Conservation (phyloP, 345 rosid species). For the Rhodomyrtus tomentosa region DNA sequence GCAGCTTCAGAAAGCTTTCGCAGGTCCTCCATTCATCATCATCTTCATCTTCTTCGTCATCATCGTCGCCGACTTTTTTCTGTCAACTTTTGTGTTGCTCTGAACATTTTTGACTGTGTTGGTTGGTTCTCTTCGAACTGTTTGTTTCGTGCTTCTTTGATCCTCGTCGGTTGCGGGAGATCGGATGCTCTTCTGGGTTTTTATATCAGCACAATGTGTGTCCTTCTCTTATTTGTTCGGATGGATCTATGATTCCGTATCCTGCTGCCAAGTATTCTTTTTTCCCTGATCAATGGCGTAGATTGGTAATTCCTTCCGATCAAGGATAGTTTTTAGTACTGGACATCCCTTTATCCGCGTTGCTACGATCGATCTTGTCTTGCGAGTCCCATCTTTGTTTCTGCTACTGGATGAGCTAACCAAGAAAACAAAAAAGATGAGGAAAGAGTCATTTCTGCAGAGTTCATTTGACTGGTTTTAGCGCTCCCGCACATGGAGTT, state of each 20-base stretch:
- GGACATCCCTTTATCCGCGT: background rate
- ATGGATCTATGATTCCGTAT: background rate
- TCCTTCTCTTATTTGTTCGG: background rate
- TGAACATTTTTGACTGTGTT: background rate
- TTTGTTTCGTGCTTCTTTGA: background rate
- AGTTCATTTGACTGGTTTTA: background rate
- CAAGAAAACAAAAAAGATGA: background rate
- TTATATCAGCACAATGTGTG: background rate
- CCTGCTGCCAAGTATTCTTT: background rate
- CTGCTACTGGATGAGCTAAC: background rate
- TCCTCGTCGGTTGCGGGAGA: background rate
- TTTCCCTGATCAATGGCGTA: background rate
- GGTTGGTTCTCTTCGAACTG: background rate
- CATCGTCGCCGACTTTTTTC: background rate
- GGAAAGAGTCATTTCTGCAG: background rate
- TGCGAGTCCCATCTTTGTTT: background rate
- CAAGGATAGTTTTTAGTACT: background rate
- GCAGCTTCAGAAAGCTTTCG: slow-evolving; percentile 75
- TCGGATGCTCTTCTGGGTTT: background rate
- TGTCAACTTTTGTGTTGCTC: background rate
- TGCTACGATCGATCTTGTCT: background rate
- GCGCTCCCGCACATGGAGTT: background rate
- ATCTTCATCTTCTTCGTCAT: background rate
- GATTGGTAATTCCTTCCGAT: background rate
- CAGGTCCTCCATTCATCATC: slow-evolving; percentile 27